Conservation (phyloP, 2,329 filamentous ascomycete genomes). For the Tympanopsis confertula region DNA sequence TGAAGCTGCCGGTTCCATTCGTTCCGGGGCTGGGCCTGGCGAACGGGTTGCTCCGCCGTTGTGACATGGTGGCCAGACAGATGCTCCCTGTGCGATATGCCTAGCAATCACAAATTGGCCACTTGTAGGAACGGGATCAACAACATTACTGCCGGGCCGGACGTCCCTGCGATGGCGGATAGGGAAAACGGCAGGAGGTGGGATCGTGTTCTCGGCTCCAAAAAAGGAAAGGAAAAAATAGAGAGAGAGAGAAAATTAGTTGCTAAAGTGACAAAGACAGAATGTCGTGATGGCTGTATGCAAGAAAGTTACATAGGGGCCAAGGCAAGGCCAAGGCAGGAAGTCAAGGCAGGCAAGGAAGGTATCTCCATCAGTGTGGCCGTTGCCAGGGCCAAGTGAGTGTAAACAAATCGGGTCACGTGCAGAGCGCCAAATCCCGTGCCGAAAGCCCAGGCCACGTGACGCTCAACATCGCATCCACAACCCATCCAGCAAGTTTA, state of each 20-base stretch:
- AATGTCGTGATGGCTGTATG: background rate
- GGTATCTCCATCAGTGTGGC: no score
- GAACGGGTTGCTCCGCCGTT: slow-evolving; percentile 74
- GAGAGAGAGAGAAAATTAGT: background rate
- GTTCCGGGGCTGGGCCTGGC: slow-evolving; percentile 58
- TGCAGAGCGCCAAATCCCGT: background rate
- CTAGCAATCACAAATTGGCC: slow-evolving; percentile 5
- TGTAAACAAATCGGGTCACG: background rate
- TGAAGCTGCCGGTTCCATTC: slow-evolving; percentile 36
- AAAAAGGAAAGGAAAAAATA: background rate
- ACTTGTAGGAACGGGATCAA: slow-evolving; percentile 1
- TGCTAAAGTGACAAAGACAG: no score
- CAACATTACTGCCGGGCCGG: no score
- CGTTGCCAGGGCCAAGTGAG: background rate
- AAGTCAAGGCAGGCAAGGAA: no score
- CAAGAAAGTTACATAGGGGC: no score
- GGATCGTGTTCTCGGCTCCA: background rate
- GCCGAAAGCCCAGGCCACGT: background rate
- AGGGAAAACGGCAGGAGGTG: background rate
- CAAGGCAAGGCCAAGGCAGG: background rate
- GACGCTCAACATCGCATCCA: no score
- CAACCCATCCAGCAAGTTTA: no score
- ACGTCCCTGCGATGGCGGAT: background rate
- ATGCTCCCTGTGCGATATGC: slow-evolving; percentile 30
- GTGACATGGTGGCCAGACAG: slow-evolving; percentile 48